Base-by-base conservation (phyloP, 305 asterid genomes). In the Fraxinus sp. region DNA sequence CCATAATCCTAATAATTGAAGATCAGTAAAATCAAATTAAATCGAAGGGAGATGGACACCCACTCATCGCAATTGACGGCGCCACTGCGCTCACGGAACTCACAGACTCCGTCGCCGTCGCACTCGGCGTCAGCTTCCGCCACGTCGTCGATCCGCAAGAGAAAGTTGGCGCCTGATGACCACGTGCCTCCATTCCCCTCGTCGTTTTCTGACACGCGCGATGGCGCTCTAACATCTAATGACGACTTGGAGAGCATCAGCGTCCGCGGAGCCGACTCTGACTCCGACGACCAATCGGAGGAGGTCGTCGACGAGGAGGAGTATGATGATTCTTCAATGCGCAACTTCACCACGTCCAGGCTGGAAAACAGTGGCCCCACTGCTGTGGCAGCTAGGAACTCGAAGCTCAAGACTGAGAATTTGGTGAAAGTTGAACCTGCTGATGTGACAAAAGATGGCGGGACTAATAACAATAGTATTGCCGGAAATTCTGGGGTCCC, bases 111-210 rank as follows among this genome's bases (percentile, higher is more conserved):
- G 80, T 96, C 99, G 33, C 99, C 99, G 2, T 94, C 99, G 30
- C 98, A 94, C 85, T 96, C 99, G 11, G 98, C 98, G 16, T 91
- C 99, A 55, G 98, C 99, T 79, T 94, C 99, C 79, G 98, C 97
- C 83, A 93, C 97, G 36, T 96, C 99, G 16, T 91, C 98, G 5
- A 86, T 96, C 81, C 97, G 85, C 90, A 93, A 94, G 85, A 95
- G 99, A 41, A 94, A 95, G 88, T 84, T 90, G 70, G 90, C 87
- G 49, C 84, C 95, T 70, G 97, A 95, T 0, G 98, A 93, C 86
- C 97, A 86, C 89, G 97, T 92, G 64, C 98, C 93, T 71, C 97
- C 94, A 3, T 91, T 95, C 39, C 97, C 97, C 0, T 93, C 97
- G 13, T 89, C 98, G 22, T 89, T 95, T 78, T 93, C 98, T 75